Base-by-base conservation (phyloP, 2,329 filamentous ascomycete species). In the Penicillium crustosum region DNA sequence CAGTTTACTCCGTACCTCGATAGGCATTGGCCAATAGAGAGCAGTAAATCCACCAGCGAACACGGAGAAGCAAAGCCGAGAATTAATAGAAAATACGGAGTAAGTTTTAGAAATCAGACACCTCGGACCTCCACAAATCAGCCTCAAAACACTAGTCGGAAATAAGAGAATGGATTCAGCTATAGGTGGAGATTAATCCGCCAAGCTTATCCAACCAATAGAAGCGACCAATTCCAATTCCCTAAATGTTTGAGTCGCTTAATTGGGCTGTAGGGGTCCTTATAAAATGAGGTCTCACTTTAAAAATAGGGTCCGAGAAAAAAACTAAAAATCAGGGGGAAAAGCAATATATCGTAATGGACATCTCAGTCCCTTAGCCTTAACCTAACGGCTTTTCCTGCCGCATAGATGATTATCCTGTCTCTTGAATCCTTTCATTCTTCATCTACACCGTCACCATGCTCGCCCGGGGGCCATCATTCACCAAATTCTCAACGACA, bases 401-500 rank as follows among this genome's bases (percentile, higher is more conserved):
- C 9, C n/a, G 36, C 12, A 12, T 39, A 10, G 36, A 39, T 2
- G 2, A 25, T 25, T 27, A 36, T 36, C 15, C 21, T 15, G 19
- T 35, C 15, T 23, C 21, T 21, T 13, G 3, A 13, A 29, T 12
- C 42, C 31, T 3, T 3, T 21, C 2, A 7, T 23, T 23, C 44
- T 47, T 33, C 47, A 2, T 25, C 17, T 47, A 39, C 23, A 19
- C 29, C 15, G 15, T 21, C 31, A 19, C 50, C 3, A 53, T 53
- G 50, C 50, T 35, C 31, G 39, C 29, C 25, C 50, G 42, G 15
- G 39, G 39, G 31, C 29, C 9, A 13, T 27, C 27, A 42, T 48
- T 48, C 43, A 47, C 35, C 23, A 57, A 42, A 57, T 48, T 57
- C 13, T 33, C 55, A 21, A 48, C 23, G 3, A 8, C 43, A 17